Evolutionary conservation across 1,284 basidiomycete genomes (phyloP).

Genomic region (Naganishia cerealis): DNA sequence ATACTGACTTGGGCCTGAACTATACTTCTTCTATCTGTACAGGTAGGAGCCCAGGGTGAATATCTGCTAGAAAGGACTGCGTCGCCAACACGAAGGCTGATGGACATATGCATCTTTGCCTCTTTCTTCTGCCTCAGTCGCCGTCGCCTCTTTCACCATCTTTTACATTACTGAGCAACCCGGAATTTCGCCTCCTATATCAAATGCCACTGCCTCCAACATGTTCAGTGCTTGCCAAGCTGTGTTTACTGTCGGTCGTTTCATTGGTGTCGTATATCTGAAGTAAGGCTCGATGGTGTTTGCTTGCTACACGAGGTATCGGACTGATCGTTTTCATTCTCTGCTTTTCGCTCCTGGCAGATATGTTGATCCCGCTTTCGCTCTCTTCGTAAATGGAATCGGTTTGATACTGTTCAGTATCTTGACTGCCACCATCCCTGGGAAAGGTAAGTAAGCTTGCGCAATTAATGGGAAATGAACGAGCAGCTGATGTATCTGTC

Average conservation of each 20-base stretch:
- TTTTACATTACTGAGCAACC: slow-evolving; percentile 42
- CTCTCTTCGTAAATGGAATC: slow-evolving; percentile 40
- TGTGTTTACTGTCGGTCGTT: slow-evolving; percentile 46
- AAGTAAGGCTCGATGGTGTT: slow-evolving; percentile 20
- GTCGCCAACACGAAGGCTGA: not conserved
- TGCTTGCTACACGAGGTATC: not conserved
- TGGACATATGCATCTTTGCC: not conserved
- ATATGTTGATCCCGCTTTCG: slow-evolving; percentile 42
- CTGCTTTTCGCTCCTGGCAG: not conserved
- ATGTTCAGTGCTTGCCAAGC: slow-evolving; percentile 45
- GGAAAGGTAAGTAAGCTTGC: slow-evolving; percentile 32
- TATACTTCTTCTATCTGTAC: not conserved
- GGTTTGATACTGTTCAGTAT: slow-evolving; percentile 42
- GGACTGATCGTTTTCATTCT: not conserved
- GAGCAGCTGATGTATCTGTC: not conserved
- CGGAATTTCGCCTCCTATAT: slow-evolving; percentile 36
- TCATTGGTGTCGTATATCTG: slow-evolving; percentile 43
- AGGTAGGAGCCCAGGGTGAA: slow-evolving; percentile 22
- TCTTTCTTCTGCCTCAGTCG: slow-evolving; percentile 33
- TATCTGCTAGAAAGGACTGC: not conserved
- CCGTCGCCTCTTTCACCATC: slow-evolving; percentile 42
- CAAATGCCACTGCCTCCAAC: slow-evolving; percentile 39
- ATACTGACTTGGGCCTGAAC: not conserved
- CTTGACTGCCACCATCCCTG: slow-evolving; percentile 38
- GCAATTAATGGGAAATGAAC: not conserved